Evolutionary conservation across 2,329 filamentous ascomycete species (phyloP).

Genomic region (Bipolaris victoriae): DNA sequence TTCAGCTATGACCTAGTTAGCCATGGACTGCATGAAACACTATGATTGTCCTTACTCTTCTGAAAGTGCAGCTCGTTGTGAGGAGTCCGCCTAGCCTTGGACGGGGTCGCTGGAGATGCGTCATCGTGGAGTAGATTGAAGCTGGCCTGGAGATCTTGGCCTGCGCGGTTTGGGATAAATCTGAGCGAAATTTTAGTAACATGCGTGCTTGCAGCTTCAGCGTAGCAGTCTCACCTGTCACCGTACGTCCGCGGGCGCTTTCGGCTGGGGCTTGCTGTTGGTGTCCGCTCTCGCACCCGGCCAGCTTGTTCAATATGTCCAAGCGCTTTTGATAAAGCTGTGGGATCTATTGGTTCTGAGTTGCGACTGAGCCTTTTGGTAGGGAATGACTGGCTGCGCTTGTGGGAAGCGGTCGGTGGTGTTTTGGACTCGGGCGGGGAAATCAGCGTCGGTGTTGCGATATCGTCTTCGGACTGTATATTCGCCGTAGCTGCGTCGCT

Average conservation of each 20-base stretch:
- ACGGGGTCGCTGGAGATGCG: constrained; percentile 89
- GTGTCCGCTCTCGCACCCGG: constrained; percentile 65
- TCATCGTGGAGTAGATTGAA: constrained; percentile 92
- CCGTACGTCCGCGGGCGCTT: constrained; percentile 73
- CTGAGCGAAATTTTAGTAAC: constrained; percentile 55
- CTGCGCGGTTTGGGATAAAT: constrained; percentile 93
- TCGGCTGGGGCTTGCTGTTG: constrained; percentile 69
- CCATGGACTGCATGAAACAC: background rate
- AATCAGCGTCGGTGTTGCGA: constrained; percentile 55
- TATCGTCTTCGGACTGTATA: constrained; percentile 32
- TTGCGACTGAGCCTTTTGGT: constrained; percentile 41
- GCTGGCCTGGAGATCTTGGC: constrained; percentile 90
- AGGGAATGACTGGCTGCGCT: constrained; percentile 50
- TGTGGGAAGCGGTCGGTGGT: constrained; percentile 62
- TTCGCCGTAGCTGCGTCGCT: constrained; percentile 24
- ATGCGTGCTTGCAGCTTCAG: too few species aligned
- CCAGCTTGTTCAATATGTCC: constrained; percentile 66
- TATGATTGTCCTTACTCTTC: constrained; percentile 62
- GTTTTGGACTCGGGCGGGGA: constrained; percentile 67
- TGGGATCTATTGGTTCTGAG: constrained; percentile 64
- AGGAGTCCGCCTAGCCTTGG: constrained; percentile 79
- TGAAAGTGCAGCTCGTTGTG: constrained; percentile 94
- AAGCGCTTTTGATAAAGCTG: constrained; percentile 65
- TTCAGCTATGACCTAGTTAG: constrained; percentile 65
- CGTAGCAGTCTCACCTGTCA: constrained; percentile 46